Evolutionary conservation across 352 stramenopile species (phyloP), one percentile per base, ranked within the genome.

Genomic region (Phytophthora citricola): DNA sequence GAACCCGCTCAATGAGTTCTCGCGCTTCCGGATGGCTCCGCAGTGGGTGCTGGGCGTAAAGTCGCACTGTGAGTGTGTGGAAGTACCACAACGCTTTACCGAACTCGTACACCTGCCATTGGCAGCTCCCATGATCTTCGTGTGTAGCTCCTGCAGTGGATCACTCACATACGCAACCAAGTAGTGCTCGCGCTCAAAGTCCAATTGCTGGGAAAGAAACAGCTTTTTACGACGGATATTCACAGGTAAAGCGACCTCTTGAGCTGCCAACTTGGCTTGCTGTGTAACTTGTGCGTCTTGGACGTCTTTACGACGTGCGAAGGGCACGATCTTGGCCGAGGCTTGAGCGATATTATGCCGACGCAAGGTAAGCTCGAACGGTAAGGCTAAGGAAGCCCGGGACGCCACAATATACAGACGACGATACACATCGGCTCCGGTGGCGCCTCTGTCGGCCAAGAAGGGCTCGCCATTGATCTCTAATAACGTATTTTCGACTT

Each of bases 91-190:
- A 46, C n/a, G 62, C 72, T 53, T 86, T 81, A 3, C 66, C 75
- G 56, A 86, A 90, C 54, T 88, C 80, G 54, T 78, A 91, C 32
- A 76, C 78, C 24, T 91, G 83, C 80, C 83, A 91, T 40, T 87
- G 66, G 10, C 65, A 76, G 8, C 58, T 65, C 1, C 66, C 81
- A 91, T 90, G 63, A 85, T 76, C 24, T 69, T 54, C 3, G 73
- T 71, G 44, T 91, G 65, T 24, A 89, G 55, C 1, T 50, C 39
- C 15, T 80, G 73, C n/a, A 91, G 71, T 44, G 80, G 48, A 6
- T 11, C 24, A 20, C 72, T 71, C 27, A 91, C 63, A 45, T 88
- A 77, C 7, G 63, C 47, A 10, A 76, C 78, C 27, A 91, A 52
- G 41, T 89, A 85, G 12, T 80, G 59, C 41, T 91, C 80, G 14